Evolutionary conservation across 2,329 filamentous ascomycete genomes (phyloP).

Genomic region (Phialophora verrucosa): DNA sequence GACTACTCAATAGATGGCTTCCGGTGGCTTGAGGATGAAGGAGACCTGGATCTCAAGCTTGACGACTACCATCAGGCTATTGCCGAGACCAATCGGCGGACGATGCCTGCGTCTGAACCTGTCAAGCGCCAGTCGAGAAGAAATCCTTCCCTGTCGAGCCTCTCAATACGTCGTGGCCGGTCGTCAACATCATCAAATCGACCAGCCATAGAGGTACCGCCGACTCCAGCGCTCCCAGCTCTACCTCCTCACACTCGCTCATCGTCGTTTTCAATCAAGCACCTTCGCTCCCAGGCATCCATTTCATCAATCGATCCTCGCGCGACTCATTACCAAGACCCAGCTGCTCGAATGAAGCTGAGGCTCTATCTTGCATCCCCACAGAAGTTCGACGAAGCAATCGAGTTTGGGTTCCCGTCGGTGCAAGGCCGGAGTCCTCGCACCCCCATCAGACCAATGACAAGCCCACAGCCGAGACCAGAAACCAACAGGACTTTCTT

Average conservation of each 20-base stretch:
- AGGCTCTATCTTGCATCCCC: slow-evolving; percentile 85
- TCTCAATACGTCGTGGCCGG: slow-evolving; percentile 66
- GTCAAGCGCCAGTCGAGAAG: slow-evolving; percentile 65
- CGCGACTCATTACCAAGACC: slow-evolving; percentile 86
- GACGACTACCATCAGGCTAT: slow-evolving; percentile 73
- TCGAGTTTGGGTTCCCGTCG: slow-evolving; percentile 87
- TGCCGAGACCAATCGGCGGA: slow-evolving; percentile 53
- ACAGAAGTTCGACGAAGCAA: slow-evolving; percentile 92
- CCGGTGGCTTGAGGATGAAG: slow-evolving; percentile 75
- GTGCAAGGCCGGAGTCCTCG: slow-evolving; percentile 41
- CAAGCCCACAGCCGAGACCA: slow-evolving; percentile 49
- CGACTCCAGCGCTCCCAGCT: slow-evolving; percentile 41
- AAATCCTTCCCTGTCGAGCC: slow-evolving; percentile 72
- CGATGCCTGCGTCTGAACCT: slow-evolving; percentile 40
- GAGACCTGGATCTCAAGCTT: slow-evolving; percentile 71
- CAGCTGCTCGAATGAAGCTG: slow-evolving; percentile 83
- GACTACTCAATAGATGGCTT: slow-evolving; percentile 70
- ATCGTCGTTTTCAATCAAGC: slow-evolving; percentile 45
- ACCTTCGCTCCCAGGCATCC: slow-evolving; percentile 47
- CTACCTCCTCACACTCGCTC: slow-evolving; percentile 39
- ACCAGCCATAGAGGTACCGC: slow-evolving; percentile 58
- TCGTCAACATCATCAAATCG: slow-evolving; percentile 48
- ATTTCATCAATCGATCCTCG: slow-evolving; percentile 68
- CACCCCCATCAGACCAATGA: slow-evolving; percentile 34
- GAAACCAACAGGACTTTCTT: slow-evolving; percentile 59